phyloP scores from a whole-genome alignment of 2,329 filamentous ascomycete genomes.

The Botryotinia globosa region DNA sequence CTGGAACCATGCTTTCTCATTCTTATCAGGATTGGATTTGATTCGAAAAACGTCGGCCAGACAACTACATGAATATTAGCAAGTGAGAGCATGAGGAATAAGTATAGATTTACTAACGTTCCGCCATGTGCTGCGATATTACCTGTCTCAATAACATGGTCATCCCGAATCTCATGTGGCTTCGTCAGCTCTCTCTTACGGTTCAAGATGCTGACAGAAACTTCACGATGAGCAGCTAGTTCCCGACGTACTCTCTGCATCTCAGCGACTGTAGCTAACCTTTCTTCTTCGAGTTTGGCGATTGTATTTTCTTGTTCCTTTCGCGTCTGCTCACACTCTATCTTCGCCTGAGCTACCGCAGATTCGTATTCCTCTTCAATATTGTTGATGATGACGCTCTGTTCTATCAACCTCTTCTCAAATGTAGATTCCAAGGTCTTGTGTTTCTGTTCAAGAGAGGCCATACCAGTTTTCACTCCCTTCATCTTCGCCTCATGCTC shows the following conservation, averaged over 20 bases:
- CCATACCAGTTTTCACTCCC: not conserved
- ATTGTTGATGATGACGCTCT: not conserved
- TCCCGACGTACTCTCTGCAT: not conserved
- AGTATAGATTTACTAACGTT: not conserved
- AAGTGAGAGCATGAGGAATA: not conserved
- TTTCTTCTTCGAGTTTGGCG: not conserved
- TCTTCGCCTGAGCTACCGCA: not conserved
- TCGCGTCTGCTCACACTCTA: not conserved
- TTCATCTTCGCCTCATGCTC: not conserved
- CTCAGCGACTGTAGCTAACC: no score
- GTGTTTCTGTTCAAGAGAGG: not conserved
- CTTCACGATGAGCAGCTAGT: not conserved
- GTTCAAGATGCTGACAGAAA: slow-evolving; percentile 1
- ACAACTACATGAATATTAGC: not conserved
- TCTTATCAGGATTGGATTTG: not conserved
- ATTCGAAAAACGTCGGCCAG: slow-evolving; percentile 10
- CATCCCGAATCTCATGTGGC: not conserved
- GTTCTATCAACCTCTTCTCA: not conserved
- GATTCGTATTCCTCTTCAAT: not conserved
- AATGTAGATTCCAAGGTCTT: not conserved
- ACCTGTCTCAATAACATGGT: not conserved
- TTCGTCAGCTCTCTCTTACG: slow-evolving; percentile 7
- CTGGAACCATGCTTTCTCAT: not conserved
- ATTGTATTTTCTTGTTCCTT: not conserved
- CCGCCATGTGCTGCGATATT: slow-evolving; percentile 6